These are phyloP conservation scores for Nicotiana paniculata DNA, from an alignment of 257 asterid species.

Conservation along the genomic window DNA sequence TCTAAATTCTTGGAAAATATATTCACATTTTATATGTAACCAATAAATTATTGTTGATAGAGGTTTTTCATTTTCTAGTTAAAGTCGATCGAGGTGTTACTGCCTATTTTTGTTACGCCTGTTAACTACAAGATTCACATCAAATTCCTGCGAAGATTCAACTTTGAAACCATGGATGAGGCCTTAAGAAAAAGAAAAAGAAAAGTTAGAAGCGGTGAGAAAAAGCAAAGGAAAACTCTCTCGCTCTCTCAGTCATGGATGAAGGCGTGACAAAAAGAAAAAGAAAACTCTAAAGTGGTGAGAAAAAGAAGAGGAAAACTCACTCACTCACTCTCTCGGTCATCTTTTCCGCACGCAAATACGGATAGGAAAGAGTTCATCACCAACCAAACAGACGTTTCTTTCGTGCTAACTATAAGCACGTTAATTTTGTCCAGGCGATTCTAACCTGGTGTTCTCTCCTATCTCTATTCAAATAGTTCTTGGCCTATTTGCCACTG, in stretches of 20 bases:
- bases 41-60: too few relatives aligned
- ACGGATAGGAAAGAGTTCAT: conserved; percentile 40
- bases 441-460: conserved; percentile 12
- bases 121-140: neutral
- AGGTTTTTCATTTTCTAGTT: too few relatives aligned
- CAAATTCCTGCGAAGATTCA: neutral
- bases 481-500: conserved; percentile 11
- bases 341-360: neutral
- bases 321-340: neutral
- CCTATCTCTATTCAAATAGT: conserved; percentile 11
- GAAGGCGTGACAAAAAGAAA: too few relatives aligned
- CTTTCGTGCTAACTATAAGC: conserved; percentile 32
- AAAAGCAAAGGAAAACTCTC: too few relatives aligned
- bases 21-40: neutral
- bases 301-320: neutral
- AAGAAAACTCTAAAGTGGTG: neutral
- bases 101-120: too few relatives aligned
- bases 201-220: too few relatives aligned
- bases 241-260: too few relatives aligned
- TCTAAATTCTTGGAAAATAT: neutral
- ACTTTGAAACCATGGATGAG: neutral
- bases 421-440: conserved; percentile 22
- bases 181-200: neutral
- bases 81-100: too few relatives aligned
- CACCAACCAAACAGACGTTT: conserved; percentile 36